Evolutionary conservation across 768 basidiomycete genomes (phyloP), one percentile per base, ranked within the genome.

Genomic region (Tylopilus vinaceipallidus): DNA sequence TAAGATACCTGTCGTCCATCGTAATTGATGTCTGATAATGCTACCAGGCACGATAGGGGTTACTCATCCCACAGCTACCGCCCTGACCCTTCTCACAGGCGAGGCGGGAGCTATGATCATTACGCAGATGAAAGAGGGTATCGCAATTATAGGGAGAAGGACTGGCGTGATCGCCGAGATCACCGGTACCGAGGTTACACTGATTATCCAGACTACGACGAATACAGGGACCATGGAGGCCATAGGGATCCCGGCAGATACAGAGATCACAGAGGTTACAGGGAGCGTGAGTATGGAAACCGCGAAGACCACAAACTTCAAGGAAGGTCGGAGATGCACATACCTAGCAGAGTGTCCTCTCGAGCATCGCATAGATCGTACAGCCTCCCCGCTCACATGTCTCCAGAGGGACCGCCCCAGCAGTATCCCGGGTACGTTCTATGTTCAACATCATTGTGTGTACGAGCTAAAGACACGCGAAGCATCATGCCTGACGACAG

Each of bases 331-430:
- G 59, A 68, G 22, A 36, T 41, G 11, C 24, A 49, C 22, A 2
- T 45, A 19, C 66, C 66, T 40, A 16, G 45, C 42, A 62, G 64
- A 48, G 50, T 42, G 24, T 22, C 65, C 32, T 65, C 64, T 40
- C 61, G 60, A 50, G 58, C 56, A 40, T 60, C 68, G 3, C 68
- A 68, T 17, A 56, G 68, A 50, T 14, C 58, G 17, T 40, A 62
- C 47, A 56, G 42, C 17, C 56, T 64, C 44, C 12, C 53, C 2
- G 47, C 50, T 44, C 64, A 64, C 23, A 24, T 53, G 27, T 38
- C 60, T 43, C 33, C 55, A 24, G 56, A 55, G 16, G 56, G 54
- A 50, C 36, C 34, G 13, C 42, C 48, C 22, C 53, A 57, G 9
- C 57, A 56, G 30, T 56, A 55, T 23, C 0, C 55, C 24, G 47